Evolutionary conservation across 208 protist species (phyloP), one percentile per base, ranked within the genome.

Genomic region (Leishmania braziliensis): DNA sequence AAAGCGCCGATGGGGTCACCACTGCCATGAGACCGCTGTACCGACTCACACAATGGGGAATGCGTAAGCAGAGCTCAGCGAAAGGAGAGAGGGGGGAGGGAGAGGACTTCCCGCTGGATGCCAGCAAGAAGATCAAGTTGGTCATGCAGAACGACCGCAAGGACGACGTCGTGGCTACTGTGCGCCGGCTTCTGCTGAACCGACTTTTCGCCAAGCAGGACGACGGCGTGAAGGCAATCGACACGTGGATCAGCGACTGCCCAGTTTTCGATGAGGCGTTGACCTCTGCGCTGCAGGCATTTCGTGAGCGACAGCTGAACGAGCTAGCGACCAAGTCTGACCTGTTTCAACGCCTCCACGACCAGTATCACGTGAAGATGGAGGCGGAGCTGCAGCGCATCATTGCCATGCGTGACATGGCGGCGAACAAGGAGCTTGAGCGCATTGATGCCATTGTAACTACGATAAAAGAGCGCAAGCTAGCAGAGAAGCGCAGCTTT

Each of bases 131-230:
- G 79, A 81, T 97, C 5, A 96, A 96, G 79, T 74, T 97, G 10
- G 88, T 96, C n/a, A 93, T 97, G 90, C 89, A 97, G 84, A 97
- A 97, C 78, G 94, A 97, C 81, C 87, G 87, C 33, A 90, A 96
- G 66, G 94, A 97, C 86, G 75, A 91, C 75, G 86, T 95, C 26
- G 80, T 4, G 3, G 69, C 77, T 14, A 92, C 90, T 36, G 89
- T 86, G 60, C 82, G 81, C 26, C 75, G 79, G 23, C 80, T 97
- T 10, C 66, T 96, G 53, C 80, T 96, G n/a, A 93, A 89, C 60
- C 86, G 88, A n/a, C 65, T 96, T 20, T 97, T 97, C 79, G 91
- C 94, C 75, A 97, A 95, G 78, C 81, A 79, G 65, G 85, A 90
- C 75, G 58, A 58, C 9, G 84, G 89, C 18, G 87, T 93, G 56